These are phyloP conservation scores for Epichloe brachyelytri DNA, from an alignment of 2,329 filamentous ascomycete species.

Conservation along the genomic window DNA sequence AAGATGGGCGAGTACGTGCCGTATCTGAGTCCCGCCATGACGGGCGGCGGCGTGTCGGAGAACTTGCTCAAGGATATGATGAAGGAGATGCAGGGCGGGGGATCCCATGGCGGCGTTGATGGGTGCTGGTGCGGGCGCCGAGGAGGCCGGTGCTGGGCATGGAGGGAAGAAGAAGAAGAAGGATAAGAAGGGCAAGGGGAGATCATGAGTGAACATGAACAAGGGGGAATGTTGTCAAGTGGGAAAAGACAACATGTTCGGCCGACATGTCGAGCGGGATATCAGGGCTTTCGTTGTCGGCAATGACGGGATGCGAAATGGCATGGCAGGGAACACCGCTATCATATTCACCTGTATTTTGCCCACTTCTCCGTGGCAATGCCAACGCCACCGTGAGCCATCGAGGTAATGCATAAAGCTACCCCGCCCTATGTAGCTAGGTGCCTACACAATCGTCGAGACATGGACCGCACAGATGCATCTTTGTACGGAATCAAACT, in stretches of 20 bases:
- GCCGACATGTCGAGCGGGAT: no score
- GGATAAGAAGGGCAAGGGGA: conserved; percentile 35
- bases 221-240: no score
- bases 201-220: conserved; percentile 11
- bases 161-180: conserved; percentile 28
- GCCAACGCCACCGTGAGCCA: no score
- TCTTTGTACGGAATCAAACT: neutral
- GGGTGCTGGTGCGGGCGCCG: conserved; percentile 19
- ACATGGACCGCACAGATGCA: neutral
- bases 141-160: conserved; percentile 3
- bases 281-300: no score
- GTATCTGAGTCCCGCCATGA: conserved; percentile 77
- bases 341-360: no score
- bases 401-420: no score
- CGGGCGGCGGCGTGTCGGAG: conserved; percentile 84
- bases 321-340: no score
- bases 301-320: no score
- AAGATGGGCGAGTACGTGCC: conserved; percentile 78
- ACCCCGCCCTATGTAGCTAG: no score
- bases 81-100: conserved; percentile 63
- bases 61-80: conserved; percentile 96
- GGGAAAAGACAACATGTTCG: no score
- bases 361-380: no score
- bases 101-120: conserved; percentile 33
- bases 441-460: neutral